These are phyloP conservation scores for Penicillium sp. DNA, from an alignment of 2,329 filamentous ascomycete genomes.

Conservation along the genomic window DNA sequence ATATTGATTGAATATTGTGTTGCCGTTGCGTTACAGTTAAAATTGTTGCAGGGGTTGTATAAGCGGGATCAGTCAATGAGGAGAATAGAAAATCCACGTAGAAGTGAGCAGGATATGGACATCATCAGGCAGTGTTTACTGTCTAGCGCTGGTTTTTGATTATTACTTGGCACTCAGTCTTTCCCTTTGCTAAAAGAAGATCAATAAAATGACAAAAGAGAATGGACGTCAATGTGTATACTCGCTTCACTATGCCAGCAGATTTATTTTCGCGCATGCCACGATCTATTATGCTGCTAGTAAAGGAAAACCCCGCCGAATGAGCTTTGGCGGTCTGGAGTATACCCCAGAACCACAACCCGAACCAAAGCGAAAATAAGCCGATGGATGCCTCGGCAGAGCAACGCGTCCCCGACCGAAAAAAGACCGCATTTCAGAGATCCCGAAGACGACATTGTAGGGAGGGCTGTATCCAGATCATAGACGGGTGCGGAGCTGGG, in stretches of 20 bases:
- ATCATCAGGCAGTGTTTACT: background rate
- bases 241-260: background rate
- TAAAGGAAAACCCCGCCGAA: background rate
- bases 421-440: slow-evolving; percentile 4
- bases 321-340: background rate
- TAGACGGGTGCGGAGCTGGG: slow-evolving; percentile 5
- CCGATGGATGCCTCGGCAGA: slow-evolving; percentile 17
- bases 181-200: background rate
- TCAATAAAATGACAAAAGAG: background rate
- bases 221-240: background rate
- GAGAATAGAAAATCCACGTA: background rate
- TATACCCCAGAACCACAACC: background rate
- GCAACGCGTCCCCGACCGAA: slow-evolving; percentile 13
- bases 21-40: background rate
- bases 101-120: background rate
- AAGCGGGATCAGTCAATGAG: background rate
- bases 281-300: background rate
- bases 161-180: background rate
- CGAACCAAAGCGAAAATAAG: slow-evolving; percentile 20
- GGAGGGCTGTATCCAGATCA: slow-evolving; percentile 2
- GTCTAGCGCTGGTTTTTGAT: background rate
- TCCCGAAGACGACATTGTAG: slow-evolving; percentile 16
- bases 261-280: background rate
- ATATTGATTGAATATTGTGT: slow-evolving; percentile 9
- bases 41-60: background rate